These are phyloP conservation scores for Salix brachista DNA, from an alignment of 345 rosid genomes.

Conservation along the genomic window DNA sequence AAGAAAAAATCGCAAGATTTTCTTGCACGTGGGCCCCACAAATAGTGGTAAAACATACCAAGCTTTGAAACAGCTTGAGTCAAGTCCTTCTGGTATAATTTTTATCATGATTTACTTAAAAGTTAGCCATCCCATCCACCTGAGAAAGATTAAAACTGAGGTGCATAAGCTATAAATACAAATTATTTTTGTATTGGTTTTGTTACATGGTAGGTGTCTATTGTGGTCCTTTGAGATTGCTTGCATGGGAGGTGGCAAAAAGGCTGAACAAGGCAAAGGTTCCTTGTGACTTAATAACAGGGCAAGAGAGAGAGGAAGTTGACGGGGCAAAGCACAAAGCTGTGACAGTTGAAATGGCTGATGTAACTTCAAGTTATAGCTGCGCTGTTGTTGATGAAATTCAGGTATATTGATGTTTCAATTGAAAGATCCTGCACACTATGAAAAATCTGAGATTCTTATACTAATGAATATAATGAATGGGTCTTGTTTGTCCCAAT, in stretches of 20 bases:
- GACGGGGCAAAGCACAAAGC: slow-evolving; percentile 90
- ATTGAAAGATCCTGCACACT: not conserved
- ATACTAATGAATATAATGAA: not conserved
- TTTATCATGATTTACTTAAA: not conserved
- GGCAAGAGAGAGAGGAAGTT: slow-evolving; percentile 83
- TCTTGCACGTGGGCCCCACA: slow-evolving; percentile 90
- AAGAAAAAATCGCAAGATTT: slow-evolving; percentile 67
- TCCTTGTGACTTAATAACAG: slow-evolving; percentile 85
- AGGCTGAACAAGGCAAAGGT: slow-evolving; percentile 78
- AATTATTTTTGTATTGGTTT: not conserved
- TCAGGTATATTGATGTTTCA: slow-evolving; percentile 45
- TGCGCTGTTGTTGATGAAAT: slow-evolving; percentile 92
- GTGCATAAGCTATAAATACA: not conserved
- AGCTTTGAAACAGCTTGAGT: slow-evolving; percentile 70
- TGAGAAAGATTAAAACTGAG: not conserved
- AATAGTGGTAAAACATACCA: slow-evolving; percentile 90
- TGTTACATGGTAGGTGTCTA: slow-evolving; percentile 59
- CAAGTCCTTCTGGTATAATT: slow-evolving; percentile 71
- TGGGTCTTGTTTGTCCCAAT: not conserved
- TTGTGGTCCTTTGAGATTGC: slow-evolving; percentile 92
- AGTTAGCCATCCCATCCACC: not conserved
- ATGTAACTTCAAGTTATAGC: slow-evolving; percentile 52
- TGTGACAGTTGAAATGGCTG: slow-evolving; percentile 96
- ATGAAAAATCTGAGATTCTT: not conserved
- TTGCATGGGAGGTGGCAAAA: slow-evolving; percentile 95